Base-by-base conservation (phyloP, 805 yeast genomes). In the Ogataea degrootiae region DNA sequence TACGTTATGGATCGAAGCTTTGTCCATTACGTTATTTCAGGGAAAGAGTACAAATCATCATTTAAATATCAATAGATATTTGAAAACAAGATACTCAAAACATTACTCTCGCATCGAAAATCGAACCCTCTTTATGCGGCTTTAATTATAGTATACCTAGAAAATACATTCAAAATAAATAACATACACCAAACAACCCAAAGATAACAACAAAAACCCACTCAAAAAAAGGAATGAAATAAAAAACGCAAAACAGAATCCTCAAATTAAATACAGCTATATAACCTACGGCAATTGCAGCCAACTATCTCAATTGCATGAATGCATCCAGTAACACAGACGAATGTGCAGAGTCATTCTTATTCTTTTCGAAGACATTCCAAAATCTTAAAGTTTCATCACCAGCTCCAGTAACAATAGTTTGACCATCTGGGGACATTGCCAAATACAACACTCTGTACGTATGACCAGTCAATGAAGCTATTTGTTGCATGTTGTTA, bases 331-430 rank as follows among this genome's bases (percentile, higher is more conserved):
- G 68, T 40, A 87, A 66, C 12, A 82, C 85, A 17, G 87, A 79
- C 21, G 84, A 76, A 22, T 82, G 81, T 12, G 77, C 77, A 37
- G 70, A 72, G 47, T 79, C 83, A 43, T 70, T 69, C 56, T 78
- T 82, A 49, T 76, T 80, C 63, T 85, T 87, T 50, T 88, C 96
- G 69, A 91, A 94, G 1, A 91, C 86, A 57, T 89, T 90, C 99
- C 99, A 94, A 63, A 94, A 88, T 53, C 99, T 68, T 47, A 94
- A 70, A 0, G 99, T 94, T 66, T 94, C 99, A 68, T 94, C 99
- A 5, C 98, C 99, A 1, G 99, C 97, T 2, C 99, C 99, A 0
- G 99, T 91, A 2, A 92, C 99, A 14, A 94, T 85, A 0, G 97
- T 90, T 52, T 88, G 90, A 0, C 99, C 99, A 68, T 94, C 98